Percentiles rank a stretch among this genome's conserved stretches.
phyloP scores from a whole-genome alignment of 352 stramenopile genomes.

The Phytophthora pluvialis region DNA sequence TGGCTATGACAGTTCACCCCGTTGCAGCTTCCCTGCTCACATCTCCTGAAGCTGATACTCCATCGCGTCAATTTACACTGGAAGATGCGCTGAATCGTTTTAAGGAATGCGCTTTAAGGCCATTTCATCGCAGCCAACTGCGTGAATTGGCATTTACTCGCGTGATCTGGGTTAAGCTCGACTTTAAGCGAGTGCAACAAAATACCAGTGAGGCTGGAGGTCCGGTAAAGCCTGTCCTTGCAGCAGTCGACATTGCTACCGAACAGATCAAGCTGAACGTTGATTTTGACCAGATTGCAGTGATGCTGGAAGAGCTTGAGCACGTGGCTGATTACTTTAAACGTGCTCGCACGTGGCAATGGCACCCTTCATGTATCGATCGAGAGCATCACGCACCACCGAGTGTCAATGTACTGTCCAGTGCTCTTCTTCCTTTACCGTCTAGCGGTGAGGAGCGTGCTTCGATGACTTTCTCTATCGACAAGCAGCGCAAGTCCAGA shows the following conservation, averaged over 20 bases:
- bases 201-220: not conserved
- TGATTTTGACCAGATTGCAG: conserved; percentile 63
- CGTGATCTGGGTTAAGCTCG: conserved; percentile 70
- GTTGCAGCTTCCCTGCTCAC: conserved; percentile 1
- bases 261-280: conserved; percentile 61
- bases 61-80: conserved; percentile 7
- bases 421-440: conserved; percentile 46
- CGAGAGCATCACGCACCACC: conserved; percentile 44
- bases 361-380: conserved; percentile 62
- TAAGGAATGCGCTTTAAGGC: conserved; percentile 39
- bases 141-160: conserved; percentile 59
- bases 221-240: conserved; percentile 19
- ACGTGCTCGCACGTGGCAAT: conserved; percentile 38
- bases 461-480: conserved; percentile 20
- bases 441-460: conserved; percentile 14
- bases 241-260: conserved; percentile 62
- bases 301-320: conserved; percentile 53
- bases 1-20: conserved; percentile 1
- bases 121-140: conserved; percentile 37
- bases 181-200: conserved; percentile 39
- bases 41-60: not conserved
- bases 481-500: conserved; percentile 46
- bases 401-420: conserved; percentile 36
- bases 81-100: conserved; percentile 38
- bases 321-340: conserved; percentile 44